Conservation (phyloP, 2,329 filamentous ascomycete species). For the Penicillium sp. region DNA sequence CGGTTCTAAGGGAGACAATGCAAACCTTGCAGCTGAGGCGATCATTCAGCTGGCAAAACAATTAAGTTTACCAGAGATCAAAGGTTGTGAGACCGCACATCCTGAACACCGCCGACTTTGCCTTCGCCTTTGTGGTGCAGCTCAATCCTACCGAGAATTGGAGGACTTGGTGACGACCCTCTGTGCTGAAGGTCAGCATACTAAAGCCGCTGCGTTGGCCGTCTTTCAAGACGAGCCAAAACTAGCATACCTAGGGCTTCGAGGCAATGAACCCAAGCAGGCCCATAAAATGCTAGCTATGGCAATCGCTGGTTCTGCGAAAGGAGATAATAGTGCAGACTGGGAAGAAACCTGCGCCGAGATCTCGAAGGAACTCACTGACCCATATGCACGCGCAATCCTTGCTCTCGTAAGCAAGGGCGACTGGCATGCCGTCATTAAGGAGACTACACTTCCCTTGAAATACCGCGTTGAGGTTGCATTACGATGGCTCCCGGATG, state of each 20-base stretch:
- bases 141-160: conserved; percentile 53
- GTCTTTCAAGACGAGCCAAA: conserved; percentile 61
- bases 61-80: conserved; percentile 53
- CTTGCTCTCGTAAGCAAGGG: conserved; percentile 61
- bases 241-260: conserved; percentile 57
- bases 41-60: conserved; percentile 52
- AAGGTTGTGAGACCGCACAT: conserved; percentile 52
- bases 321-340: conserved; percentile 52
- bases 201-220: conserved; percentile 63
- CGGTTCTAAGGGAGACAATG: conserved; percentile 23
- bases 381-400: conserved; percentile 63
- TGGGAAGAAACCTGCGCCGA: conserved; percentile 63
- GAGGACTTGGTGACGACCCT: conserved; percentile 52
- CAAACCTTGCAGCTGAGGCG: conserved; percentile 35
- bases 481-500: conserved; percentile 52
- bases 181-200: conserved; percentile 55
- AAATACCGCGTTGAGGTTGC: conserved; percentile 63
- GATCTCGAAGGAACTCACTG: conserved; percentile 62
- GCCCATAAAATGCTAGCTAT: conserved; percentile 59
- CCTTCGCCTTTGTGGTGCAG: conserved; percentile 60
- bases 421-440: conserved; percentile 60
- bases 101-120: conserved; percentile 60
- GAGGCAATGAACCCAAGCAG: conserved; percentile 53
- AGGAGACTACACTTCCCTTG: conserved; percentile 59
- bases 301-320: conserved; percentile 48